These are phyloP conservation scores for Globisporangium ultimum DNA, from an alignment of 352 stramenopile genomes.

Conservation along the genomic window DNA sequence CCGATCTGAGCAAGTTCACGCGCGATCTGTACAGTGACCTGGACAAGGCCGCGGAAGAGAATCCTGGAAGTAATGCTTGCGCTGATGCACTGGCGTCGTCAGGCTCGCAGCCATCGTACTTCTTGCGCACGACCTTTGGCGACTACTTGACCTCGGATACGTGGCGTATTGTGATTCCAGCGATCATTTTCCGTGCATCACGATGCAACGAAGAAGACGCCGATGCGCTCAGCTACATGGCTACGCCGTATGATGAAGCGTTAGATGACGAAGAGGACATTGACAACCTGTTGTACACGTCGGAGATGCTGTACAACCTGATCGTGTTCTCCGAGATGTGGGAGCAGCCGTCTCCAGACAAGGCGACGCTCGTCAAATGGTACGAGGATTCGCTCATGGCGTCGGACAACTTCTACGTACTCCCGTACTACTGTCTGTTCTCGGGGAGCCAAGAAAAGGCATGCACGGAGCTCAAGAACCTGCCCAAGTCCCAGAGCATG, in stretches of 20 bases:
- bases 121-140: slow-evolving; percentile 60
- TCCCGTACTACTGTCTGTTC: slow-evolving; percentile 79
- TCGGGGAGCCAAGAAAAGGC: slow-evolving; percentile 56
- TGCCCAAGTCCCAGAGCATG: slow-evolving; percentile 34
- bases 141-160: slow-evolving; percentile 52
- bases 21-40: slow-evolving; percentile 48
- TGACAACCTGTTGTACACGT: slow-evolving; percentile 51
- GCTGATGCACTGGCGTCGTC: slow-evolving; percentile 40
- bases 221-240: slow-evolving; percentile 35
- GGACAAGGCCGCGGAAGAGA: slow-evolving; percentile 40
- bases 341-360: slow-evolving; percentile 50
- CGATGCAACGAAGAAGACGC: slow-evolving; percentile 38
- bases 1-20: slow-evolving; percentile 45
- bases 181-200: slow-evolving; percentile 49
- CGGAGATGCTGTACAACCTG: slow-evolving; percentile 75
- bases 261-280: slow-evolving; percentile 29
- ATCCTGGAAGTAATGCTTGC: slow-evolving; percentile 38
- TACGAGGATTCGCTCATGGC: slow-evolving; percentile 62
- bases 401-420: slow-evolving; percentile 61
- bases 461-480: slow-evolving; percentile 45
- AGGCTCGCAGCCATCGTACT: slow-evolving; percentile 52
- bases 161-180: slow-evolving; percentile 38
- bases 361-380: slow-evolving; percentile 46
- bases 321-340: slow-evolving; percentile 81
- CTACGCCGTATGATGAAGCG: slow-evolving; percentile 9